Conservation (phyloP, 164 flowering plant species). For the Kingdonia uniflora region DNA sequence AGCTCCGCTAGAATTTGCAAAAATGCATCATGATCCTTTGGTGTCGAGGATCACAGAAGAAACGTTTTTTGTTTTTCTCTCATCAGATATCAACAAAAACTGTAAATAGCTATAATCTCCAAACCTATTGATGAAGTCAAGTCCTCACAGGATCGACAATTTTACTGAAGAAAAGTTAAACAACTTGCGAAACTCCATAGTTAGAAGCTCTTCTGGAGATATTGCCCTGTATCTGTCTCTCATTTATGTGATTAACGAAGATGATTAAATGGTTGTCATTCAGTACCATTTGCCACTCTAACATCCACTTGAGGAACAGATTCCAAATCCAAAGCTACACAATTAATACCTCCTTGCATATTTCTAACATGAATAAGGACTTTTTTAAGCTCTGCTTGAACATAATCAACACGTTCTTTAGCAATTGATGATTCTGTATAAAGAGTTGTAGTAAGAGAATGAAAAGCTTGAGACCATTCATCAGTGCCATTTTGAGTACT, state of each 20-base stretch:
- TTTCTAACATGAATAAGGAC: constrained; percentile 34
- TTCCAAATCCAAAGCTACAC: constrained; percentile 19
- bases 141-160: too few species aligned
- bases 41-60: too few species aligned
- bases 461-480: constrained; percentile 39
- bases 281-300: constrained; percentile 6
- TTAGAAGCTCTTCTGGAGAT: background rate
- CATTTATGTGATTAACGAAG: constrained; percentile 2
- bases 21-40: too few species aligned
- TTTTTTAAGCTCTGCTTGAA: constrained; percentile 28
- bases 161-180: too few species aligned
- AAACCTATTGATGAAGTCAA: too few species aligned
- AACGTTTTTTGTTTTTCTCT: too few species aligned
- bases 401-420: constrained; percentile 37
- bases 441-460: constrained; percentile 33
- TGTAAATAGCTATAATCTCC: too few species aligned
- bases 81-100: too few species aligned
- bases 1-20: too few species aligned
- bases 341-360: constrained; percentile 34
- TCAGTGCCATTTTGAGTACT: constrained; percentile 13
- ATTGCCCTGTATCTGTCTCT: background rate
- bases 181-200: too few species aligned
- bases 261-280: background rate
- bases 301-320: constrained; percentile 1
- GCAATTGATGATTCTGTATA: constrained; percentile 41